A percentile compares a stretch with the other conserved stretches of the same genome.
These are phyloP conservation scores for Saccharomyces hybrid DNA, from an alignment of 1,139 yeast genomes.

Conservation along the genomic window DNA sequence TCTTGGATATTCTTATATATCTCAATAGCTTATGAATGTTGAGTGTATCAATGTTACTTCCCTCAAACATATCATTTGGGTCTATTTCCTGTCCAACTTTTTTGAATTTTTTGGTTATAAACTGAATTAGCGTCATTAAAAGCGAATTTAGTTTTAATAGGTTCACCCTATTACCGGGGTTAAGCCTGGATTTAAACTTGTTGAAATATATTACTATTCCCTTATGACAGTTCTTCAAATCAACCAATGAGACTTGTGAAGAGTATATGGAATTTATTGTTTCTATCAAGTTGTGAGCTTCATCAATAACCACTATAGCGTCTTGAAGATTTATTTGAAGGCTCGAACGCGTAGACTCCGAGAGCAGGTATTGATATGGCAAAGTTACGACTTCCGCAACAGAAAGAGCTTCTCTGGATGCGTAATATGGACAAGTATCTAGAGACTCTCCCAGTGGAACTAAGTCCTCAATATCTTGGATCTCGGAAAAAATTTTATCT, in stretches of 20 bases:
- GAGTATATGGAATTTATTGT: slow-evolving; percentile 69
- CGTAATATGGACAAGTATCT: slow-evolving; percentile 76
- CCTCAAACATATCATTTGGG: slow-evolving; percentile 45
- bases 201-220: slow-evolving; percentile 47
- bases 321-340: slow-evolving; percentile 53
- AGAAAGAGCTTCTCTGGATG: slow-evolving; percentile 50
- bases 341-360: slow-evolving; percentile 53
- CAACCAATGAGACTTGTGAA: slow-evolving; percentile 44
- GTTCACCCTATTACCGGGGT: slow-evolving; percentile 68
- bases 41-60: slow-evolving; percentile 59
- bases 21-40: slow-evolving; percentile 63
- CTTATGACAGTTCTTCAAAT: slow-evolving; percentile 37
- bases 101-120: slow-evolving; percentile 35
- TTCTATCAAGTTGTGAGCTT: slow-evolving; percentile 85
- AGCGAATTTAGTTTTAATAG: slow-evolving; percentile 57
- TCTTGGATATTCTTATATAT: slow-evolving; percentile 60
- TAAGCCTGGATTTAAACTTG: slow-evolving; percentile 57
- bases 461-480: slow-evolving; percentile 82
- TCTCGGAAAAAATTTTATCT: slow-evolving; percentile 51
- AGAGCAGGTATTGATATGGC: slow-evolving; percentile 78
- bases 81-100: slow-evolving; percentile 49
- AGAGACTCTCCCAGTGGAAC: slow-evolving; percentile 50
- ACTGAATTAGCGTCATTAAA: slow-evolving; percentile 45
- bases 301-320: slow-evolving; percentile 76
- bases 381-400: slow-evolving; percentile 70